A percentile compares a stretch with the other conserved stretches of the same genome.
phyloP scores from a whole-genome alignment of 768 basidiomycete species.

The Collybia nuda region DNA sequence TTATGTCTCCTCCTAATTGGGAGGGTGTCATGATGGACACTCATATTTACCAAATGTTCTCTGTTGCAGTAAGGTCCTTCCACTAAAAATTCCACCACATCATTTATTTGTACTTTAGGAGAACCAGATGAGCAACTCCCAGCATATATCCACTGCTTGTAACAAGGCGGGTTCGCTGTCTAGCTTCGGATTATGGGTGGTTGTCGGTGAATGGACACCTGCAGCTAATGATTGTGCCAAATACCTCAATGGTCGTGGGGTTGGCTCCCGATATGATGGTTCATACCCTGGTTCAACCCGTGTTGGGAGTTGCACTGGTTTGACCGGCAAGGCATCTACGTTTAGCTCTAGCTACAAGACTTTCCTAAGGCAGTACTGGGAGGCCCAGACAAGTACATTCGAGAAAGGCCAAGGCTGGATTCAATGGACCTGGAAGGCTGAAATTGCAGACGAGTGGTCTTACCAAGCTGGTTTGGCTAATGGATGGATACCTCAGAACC shows the following conservation, averaged over 20 bases:
- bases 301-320: constrained; percentile 72
- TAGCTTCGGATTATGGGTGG: constrained; percentile 67
- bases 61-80: constrained; percentile 41
- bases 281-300: constrained; percentile 58
- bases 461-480: constrained; percentile 78
- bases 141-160: constrained; percentile 69
- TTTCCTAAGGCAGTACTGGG: constrained; percentile 81
- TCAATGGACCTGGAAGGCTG: constrained; percentile 85
- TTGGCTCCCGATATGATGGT: constrained; percentile 67
- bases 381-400: constrained; percentile 76
- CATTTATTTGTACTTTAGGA: constrained; percentile 27
- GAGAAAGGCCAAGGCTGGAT: constrained; percentile 76
- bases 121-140: constrained; percentile 40
- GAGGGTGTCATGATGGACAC: constrained; percentile 78
- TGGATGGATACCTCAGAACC: constrained; percentile 81
- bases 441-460: constrained; percentile 85
- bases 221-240: constrained; percentile 77
- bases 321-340: constrained; percentile 71
- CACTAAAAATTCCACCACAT: neutral
- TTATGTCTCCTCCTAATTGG: constrained; percentile 49
- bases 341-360: constrained; percentile 81
- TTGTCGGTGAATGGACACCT: constrained; percentile 89
- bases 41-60: constrained; percentile 80
- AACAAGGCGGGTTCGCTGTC: constrained; percentile 40
- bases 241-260: constrained; percentile 82